A percentile compares a stretch with the other conserved stretches of the same genome.
phyloP scores from a whole-genome alignment of 805 yeast species.

The Saitoella complicata region DNA sequence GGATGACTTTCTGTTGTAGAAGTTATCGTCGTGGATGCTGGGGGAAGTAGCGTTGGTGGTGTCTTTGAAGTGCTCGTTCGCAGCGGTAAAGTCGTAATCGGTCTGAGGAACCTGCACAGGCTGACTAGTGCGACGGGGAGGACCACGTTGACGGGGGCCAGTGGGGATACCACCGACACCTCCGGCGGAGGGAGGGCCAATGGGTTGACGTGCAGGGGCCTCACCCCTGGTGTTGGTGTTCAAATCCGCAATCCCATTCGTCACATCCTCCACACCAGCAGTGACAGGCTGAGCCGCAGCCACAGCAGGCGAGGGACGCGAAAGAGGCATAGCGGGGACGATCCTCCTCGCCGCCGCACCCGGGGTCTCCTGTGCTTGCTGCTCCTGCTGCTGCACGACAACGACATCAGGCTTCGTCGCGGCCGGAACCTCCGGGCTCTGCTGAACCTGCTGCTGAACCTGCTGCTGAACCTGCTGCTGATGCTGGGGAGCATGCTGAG shows the following conservation, averaged over 20 bases:
- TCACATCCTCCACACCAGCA: constrained; percentile 18
- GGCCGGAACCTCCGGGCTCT: constrained; percentile 4
- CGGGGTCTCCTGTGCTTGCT: too few species aligned
- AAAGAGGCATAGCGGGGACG: too few species aligned
- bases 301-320: constrained; percentile 7
- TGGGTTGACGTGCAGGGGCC: too few species aligned
- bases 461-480: too few species aligned
- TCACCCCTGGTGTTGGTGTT: too few species aligned
- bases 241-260: too few species aligned
- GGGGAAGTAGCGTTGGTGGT: constrained; percentile 5
- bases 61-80: constrained; percentile 49
- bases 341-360: too few species aligned
- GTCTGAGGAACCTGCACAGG: constrained; percentile 29
- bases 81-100: constrained; percentile 61
- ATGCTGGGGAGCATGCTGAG: constrained; percentile 1
- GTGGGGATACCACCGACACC: too few species aligned
- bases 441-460: too few species aligned
- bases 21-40: constrained; percentile 10
- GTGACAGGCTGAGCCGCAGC: constrained; percentile 18
- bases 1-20: constrained; percentile 66
- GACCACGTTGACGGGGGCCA: too few species aligned
- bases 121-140: too few species aligned
- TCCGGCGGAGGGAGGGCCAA: too few species aligned
- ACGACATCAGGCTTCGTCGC: background rate
- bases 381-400: constrained; percentile 4